Evolutionary conservation across 2,329 filamentous ascomycete species (phyloP).

Genomic region (Claviceps capensis): DNA sequence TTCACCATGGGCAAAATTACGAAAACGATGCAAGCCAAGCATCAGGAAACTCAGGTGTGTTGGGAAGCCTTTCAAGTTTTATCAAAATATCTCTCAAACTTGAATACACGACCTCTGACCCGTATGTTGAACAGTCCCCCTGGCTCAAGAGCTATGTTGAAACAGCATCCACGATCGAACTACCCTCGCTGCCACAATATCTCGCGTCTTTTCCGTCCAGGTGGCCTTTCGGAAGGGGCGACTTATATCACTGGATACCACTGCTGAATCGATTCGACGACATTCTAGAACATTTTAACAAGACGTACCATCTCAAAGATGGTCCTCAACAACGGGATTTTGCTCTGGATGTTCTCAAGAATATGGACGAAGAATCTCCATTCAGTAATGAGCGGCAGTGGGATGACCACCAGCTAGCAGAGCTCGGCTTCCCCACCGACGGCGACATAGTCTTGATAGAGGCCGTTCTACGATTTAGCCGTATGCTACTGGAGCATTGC

Average conservation of each 20-base stretch:
- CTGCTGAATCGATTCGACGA: conserved; percentile 87
- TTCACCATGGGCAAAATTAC: conserved; percentile 55
- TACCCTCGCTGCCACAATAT: conserved; percentile 64
- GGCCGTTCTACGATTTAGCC: conserved; percentile 70
- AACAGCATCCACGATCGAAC: conserved; percentile 50
- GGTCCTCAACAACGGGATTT: conserved; percentile 75
- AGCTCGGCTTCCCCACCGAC: conserved; percentile 54
- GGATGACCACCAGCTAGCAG: conserved; percentile 31
- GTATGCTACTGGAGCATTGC: conserved; percentile 81
- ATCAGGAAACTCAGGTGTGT: conserved; percentile 52
- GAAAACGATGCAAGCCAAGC: conserved; percentile 53
- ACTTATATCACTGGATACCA: conserved; percentile 96
- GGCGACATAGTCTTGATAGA: conserved; percentile 74
- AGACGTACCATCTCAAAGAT: conserved; percentile 63
- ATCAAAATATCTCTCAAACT: not conserved
- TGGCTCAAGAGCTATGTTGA: conserved; percentile 74
- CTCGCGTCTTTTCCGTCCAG: conserved; percentile 69
- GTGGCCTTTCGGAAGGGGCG: conserved; percentile 93
- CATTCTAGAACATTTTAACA: conserved; percentile 69
- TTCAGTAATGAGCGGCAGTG: conserved; percentile 35
- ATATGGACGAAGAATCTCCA: conserved; percentile 37
- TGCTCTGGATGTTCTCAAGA: conserved; percentile 47
- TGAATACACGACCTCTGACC: not conserved
- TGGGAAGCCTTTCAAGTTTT: not conserved
- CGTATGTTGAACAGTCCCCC: conserved; percentile 49